phyloP scores from a whole-genome alignment of 208 protist genomes.

The Leishmania martiniquensis region DNA sequence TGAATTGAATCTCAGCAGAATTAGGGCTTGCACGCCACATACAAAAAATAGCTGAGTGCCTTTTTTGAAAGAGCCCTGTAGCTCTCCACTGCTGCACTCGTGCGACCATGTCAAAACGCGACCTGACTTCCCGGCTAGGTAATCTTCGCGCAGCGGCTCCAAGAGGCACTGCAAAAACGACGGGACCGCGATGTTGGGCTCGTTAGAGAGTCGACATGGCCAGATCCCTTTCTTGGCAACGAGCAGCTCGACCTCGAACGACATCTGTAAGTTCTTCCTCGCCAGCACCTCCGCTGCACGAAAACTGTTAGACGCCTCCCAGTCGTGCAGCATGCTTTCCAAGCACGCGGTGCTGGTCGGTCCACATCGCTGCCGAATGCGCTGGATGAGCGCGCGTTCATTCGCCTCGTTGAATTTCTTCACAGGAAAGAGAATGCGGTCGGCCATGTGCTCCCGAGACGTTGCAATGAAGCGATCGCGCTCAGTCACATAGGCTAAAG shows the following conservation, averaged over 20 bases:
- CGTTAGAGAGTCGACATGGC: slow-evolving; percentile 48
- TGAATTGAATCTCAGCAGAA: slow-evolving; percentile 82
- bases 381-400: slow-evolving; percentile 74
- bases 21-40: slow-evolving; percentile 69
- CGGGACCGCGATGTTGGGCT: slow-evolving; percentile 36
- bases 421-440: slow-evolving; percentile 76
- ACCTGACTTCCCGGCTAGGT: slow-evolving; percentile 63
- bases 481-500: slow-evolving; percentile 76
- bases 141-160: slow-evolving; percentile 53
- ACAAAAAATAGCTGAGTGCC: slow-evolving; percentile 54
- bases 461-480: slow-evolving; percentile 78
- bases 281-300: slow-evolving; percentile 49
- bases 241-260: slow-evolving; percentile 58
- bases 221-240: slow-evolving; percentile 88
- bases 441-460: slow-evolving; percentile 74
- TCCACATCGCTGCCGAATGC: slow-evolving; percentile 71
- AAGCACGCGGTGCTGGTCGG: slow-evolving; percentile 74
- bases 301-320: slow-evolving; percentile 55
- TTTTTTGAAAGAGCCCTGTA: slow-evolving; percentile 55
- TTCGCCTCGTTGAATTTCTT: slow-evolving; percentile 59
- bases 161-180: slow-evolving; percentile 49
- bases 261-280: slow-evolving; percentile 21
- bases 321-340: slow-evolving; percentile 89
- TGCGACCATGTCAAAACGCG: slow-evolving; percentile 83
- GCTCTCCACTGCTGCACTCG: slow-evolving; percentile 73